Conservation (phyloP, 2,329 filamentous ascomycete genomes). For the Trichoderma endophyticum region DNA sequence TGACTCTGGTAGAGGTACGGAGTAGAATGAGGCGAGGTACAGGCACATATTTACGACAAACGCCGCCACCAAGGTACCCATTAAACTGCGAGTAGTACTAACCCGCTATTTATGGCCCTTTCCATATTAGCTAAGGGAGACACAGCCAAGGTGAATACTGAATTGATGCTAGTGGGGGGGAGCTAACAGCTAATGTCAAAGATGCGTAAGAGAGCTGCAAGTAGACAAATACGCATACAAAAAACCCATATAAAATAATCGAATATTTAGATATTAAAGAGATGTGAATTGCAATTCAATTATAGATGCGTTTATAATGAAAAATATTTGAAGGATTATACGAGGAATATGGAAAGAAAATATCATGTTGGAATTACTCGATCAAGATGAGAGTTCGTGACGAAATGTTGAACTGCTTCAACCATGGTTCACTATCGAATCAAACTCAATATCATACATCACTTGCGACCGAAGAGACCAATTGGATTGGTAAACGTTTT, state of each 20-base stretch:
- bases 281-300: background rate
- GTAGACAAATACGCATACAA: background rate
- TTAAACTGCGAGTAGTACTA: background rate
- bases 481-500: constrained; percentile 1
- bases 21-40: background rate
- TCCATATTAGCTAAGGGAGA: background rate
- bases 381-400: background rate
- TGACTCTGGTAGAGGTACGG: background rate
- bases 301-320: background rate
- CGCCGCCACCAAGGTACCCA: background rate
- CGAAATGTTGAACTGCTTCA: background rate
- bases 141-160: background rate
- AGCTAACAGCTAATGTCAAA: background rate
- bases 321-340: background rate
- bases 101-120: background rate
- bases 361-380: background rate
- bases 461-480: background rate
- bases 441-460: background rate
- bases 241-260: background rate
- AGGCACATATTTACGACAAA: background rate
- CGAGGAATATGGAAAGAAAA: background rate
- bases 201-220: background rate
- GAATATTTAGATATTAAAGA: background rate
- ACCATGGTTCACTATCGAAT: background rate
- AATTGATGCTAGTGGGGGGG: background rate